Base-by-base conservation (phyloP, 257 asterid species). In the Solanum piurae region DNA sequence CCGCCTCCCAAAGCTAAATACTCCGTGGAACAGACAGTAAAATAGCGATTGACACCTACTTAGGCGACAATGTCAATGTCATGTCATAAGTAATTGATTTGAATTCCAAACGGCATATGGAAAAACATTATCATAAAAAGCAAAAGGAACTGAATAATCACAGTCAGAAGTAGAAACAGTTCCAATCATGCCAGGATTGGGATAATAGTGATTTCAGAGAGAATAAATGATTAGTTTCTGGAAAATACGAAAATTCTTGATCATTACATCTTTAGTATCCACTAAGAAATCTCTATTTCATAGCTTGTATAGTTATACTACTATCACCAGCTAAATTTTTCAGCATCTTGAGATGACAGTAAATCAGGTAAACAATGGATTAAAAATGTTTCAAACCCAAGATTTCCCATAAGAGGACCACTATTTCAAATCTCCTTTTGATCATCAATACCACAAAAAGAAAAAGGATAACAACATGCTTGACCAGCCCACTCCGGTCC, bases 1-100 rank as follows among this genome's bases (percentile, higher is more conserved):
- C 99, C 99, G 37, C 99, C 99, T 18, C 99, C 99, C 94, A 95
- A 89, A 91, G 99, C 99, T 90, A 97, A 87, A 92, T 96, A 93
- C 64, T 94, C 94, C 10, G 89, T 87, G 36, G 94, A 89, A 94
- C 99, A 96, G 93, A 95, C 86, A 73, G 98, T 94, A 91, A 91
- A 96, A 89, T 96, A 95, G 66, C 95, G 98, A 89, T 96, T 96
- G 82, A 91, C 83, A 84, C 99, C 98, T 96, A 94, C 91, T 82
- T 71, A 18, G 8, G 25, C 33, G 75, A 42, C 62, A 69, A 31
- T 31, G 87, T 90, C 82, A 88, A 52, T 52, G 64, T 55, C 64
- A 87, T 73, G 33, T 66, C 73, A 86, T 49, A 40, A 87, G 75
- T 18, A 60, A 88, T 77, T 42, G 29, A 29, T 18, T 80, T 80